phyloP scores from a whole-genome alignment of 208 protist species.

The Leishmania braziliensis region DNA sequence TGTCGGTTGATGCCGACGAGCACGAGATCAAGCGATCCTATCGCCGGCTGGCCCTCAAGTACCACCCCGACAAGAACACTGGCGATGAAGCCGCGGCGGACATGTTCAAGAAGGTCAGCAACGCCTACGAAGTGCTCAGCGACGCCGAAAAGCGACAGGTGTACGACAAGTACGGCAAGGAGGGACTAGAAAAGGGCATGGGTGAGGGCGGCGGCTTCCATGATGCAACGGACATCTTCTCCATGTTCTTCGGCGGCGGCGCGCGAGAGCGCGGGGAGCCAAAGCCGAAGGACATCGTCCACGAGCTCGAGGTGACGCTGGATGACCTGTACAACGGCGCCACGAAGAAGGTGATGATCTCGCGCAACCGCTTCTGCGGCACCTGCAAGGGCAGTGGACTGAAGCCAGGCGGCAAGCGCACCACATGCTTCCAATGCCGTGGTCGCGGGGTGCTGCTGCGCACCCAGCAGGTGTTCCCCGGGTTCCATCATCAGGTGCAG shows the following conservation, averaged over 20 bases:
- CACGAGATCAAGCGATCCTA: constrained; percentile 91
- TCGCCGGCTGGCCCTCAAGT: constrained; percentile 78
- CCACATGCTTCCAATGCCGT: constrained; percentile 87
- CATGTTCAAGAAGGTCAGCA: constrained; percentile 93
- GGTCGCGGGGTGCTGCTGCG: constrained; percentile 90
- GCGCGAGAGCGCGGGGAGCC: constrained; percentile 56
- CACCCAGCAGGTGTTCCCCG: constrained; percentile 93
- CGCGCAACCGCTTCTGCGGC: constrained; percentile 71
- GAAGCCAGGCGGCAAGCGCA: constrained; percentile 45
- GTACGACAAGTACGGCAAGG: constrained; percentile 98
- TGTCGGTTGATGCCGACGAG: constrained; percentile 73
- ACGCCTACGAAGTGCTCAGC: constrained; percentile 97
- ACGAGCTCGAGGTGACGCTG: constrained; percentile 92
- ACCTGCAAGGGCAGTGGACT: constrained; percentile 71
- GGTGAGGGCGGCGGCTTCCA: constrained; percentile 59
- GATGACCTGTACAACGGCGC: constrained; percentile 98
- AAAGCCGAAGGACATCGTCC: constrained; percentile 95
- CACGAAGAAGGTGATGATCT: constrained; percentile 90
- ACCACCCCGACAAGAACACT: constrained; percentile 92
- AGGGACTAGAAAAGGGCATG: constrained; percentile 92
- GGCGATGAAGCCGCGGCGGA: constrained; percentile 75
- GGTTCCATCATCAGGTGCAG: constrained; percentile 94
- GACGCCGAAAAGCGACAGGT: constrained; percentile 95
- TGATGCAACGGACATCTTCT: constrained; percentile 87
- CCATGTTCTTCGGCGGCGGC: constrained; percentile 87